phyloP scores from a whole-genome alignment of 345 rosid species.

The Citrus mangshanensis region DNA sequence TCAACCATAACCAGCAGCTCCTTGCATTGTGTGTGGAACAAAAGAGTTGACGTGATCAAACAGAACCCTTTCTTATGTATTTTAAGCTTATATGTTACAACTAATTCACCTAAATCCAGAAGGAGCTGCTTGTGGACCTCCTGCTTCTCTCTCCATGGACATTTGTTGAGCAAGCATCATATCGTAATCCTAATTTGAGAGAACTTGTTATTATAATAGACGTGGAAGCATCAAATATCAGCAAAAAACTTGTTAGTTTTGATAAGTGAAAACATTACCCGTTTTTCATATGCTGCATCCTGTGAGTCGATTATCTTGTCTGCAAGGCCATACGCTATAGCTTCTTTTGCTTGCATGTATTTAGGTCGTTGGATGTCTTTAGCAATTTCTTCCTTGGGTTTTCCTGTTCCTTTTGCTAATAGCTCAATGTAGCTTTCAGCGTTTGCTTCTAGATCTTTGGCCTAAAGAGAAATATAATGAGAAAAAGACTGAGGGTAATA shows the following conservation, averaged over 20 bases:
- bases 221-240: background rate
- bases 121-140: conserved; percentile 56
- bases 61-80: background rate
- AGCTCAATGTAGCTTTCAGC: conserved; percentile 67
- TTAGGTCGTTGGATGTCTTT: conserved; percentile 72
- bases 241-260: conserved; percentile 1
- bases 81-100: background rate
- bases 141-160: conserved; percentile 59
- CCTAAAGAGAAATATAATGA: conserved; percentile 33
- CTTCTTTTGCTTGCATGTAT: conserved; percentile 64
- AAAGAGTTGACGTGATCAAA: background rate
- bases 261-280: conserved; percentile 36
- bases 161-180: conserved; percentile 54
- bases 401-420: conserved; percentile 74
- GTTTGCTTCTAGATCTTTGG: conserved; percentile 74
- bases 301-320: conserved; percentile 67
- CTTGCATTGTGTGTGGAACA: background rate
- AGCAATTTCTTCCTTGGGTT: conserved; percentile 67
- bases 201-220: conserved; percentile 7
- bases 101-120: conserved; percentile 52
- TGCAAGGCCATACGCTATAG: conserved; percentile 81
- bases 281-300: conserved; percentile 55
- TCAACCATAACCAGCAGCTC: background rate
- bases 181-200: conserved; percentile 60
- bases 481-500: conserved; percentile 2